Evolutionary conservation across 176 grass and related monocot genomes (phyloP).

Genomic region (Zoysia pacifica): DNA sequence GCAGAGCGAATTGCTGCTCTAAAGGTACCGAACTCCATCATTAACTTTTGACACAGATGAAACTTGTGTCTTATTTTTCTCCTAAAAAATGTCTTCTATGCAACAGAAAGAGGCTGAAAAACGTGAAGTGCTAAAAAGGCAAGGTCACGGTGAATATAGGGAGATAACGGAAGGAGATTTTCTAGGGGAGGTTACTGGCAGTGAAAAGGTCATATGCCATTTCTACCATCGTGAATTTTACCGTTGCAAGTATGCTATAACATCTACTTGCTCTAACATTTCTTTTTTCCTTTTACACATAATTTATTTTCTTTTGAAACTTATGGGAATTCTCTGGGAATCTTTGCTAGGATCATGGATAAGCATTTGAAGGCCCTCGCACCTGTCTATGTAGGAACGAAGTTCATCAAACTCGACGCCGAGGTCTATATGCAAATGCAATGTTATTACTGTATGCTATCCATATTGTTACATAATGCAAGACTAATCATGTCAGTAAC

Average conservation of each 20-base stretch:
- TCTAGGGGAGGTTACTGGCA: constrained; percentile 89
- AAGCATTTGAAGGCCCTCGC: constrained; percentile 92
- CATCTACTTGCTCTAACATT: background rate
- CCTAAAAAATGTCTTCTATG: background rate
- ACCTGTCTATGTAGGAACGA: constrained; percentile 68
- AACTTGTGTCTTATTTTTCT: background rate
- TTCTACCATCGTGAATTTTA: constrained; percentile 98
- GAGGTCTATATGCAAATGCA: constrained; percentile 53
- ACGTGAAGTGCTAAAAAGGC: constrained; percentile 85
- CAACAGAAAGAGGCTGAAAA: constrained; percentile 94
- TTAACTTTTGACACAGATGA: constrained; percentile 12
- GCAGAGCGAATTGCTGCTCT: constrained; percentile 92
- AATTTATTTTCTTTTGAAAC: background rate
- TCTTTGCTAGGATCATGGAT: constrained; percentile 87
- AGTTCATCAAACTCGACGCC: constrained; percentile 93
- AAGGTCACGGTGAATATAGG: constrained; percentile 93
- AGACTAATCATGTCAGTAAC: constrained; percentile 38
- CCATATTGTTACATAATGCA: background rate
- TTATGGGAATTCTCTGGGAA: background rate
- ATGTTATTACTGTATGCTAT: constrained; percentile 27
- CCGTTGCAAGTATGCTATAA: constrained; percentile 81
- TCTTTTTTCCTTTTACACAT: background rate
- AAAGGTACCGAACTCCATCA: constrained; percentile 60
- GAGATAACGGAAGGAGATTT: constrained; percentile 97
- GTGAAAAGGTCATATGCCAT: constrained; percentile 92